Conservation (phyloP, 2,329 filamentous ascomycete genomes). For the Phaeophleospora eucalypticola region DNA sequence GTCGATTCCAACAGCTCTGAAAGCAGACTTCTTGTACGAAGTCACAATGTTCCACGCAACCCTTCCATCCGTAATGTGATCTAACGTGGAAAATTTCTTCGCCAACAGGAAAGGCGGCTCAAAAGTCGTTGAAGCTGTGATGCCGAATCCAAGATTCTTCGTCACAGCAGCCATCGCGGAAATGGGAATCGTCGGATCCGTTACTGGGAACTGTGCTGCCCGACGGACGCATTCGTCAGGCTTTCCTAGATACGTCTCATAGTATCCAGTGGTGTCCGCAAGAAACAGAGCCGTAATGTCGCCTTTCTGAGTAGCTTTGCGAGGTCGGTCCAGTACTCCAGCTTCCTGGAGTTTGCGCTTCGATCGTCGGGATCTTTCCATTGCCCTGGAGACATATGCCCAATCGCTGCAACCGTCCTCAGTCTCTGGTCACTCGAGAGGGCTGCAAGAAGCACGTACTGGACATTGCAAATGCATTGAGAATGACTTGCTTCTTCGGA, state of each 20-base stretch:
- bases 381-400: slow-evolving; percentile 62
- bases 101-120: slow-evolving; percentile 60
- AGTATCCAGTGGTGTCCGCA: slow-evolving; percentile 62
- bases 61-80: slow-evolving; percentile 58
- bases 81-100: slow-evolving; percentile 59
- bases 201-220: slow-evolving; percentile 62
- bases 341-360: slow-evolving; percentile 56
- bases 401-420: slow-evolving; percentile 26
- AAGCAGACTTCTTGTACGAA: slow-evolving; percentile 58
- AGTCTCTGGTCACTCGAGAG: background rate
- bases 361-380: slow-evolving; percentile 64
- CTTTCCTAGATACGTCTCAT: slow-evolving; percentile 56
- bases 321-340: slow-evolving; percentile 62
- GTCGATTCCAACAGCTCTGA: slow-evolving; percentile 59
- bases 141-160: slow-evolving; percentile 59
- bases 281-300: slow-evolving; percentile 63
- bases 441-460: background rate
- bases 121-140: slow-evolving; percentile 61
- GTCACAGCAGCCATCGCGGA: slow-evolving; percentile 64
- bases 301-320: slow-evolving; percentile 60
- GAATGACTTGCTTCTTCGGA: slow-evolving; percentile 32
- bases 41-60: slow-evolving; percentile 67
- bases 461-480: slow-evolving; percentile 44
- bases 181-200: slow-evolving; percentile 61
- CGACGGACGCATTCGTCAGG: slow-evolving; percentile 48